Conservation (phyloP, 768 basidiomycete species). For the Crucibulum laeve region DNA sequence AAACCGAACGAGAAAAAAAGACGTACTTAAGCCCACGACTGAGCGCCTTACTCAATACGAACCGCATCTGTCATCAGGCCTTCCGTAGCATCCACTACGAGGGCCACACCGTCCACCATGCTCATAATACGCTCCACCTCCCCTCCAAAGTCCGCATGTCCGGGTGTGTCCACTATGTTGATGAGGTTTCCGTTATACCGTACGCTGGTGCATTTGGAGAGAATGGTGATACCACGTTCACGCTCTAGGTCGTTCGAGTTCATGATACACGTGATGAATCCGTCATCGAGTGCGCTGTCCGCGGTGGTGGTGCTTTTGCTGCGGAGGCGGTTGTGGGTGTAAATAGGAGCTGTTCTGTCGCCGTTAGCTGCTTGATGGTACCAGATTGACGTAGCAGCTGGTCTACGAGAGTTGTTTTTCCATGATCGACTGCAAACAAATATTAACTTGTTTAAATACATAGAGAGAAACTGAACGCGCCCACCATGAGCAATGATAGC, state of each 20-base stretch:
- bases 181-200: no score
- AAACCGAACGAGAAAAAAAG: background rate
- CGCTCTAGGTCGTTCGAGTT: constrained; percentile 51
- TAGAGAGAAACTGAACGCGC: constrained; percentile 11
- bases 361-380: constrained; percentile 36
- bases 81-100: constrained; percentile 56
- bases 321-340: constrained; percentile 26
- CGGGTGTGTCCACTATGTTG: no score
- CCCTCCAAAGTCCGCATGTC: no score
- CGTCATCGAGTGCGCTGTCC: constrained; percentile 30
- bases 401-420: constrained; percentile 50
- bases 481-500: constrained; percentile 49
- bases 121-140: no score
- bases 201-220: no score
- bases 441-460: constrained; percentile 1
- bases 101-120: no score
- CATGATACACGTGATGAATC: no score
- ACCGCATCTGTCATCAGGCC: constrained; percentile 59
- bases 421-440: constrained; percentile 38
- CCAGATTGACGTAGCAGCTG: constrained; percentile 47
- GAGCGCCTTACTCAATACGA: constrained; percentile 48
- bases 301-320: constrained; percentile 21
- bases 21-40: no score
- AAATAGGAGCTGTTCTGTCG: constrained; percentile 27
- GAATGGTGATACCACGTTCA: constrained; percentile 59